Evolutionary conservation across 228 moss, liverwort and hornwort genomes (phyloP), one percentile per base, ranked within the genome.

Genomic region (Sphagnum fallax): DNA sequence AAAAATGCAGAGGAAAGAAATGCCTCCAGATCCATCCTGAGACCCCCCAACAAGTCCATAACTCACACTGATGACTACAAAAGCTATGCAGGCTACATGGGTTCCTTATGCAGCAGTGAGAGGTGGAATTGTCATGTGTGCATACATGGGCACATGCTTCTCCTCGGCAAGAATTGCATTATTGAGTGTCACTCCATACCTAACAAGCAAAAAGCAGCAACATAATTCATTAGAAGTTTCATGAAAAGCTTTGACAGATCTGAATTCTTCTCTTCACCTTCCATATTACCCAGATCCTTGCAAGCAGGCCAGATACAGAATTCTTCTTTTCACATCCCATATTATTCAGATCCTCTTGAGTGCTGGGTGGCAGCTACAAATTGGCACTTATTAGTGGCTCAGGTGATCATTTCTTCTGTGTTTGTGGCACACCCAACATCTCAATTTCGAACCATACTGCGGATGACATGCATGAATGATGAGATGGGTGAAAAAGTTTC

Each of bases 141-240:
- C 74, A 77, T 88, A 91, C 98, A 98, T 93, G 16, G 86, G 89
- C 66, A 94, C 70, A 57, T 98, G 98, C 77, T 89, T 93, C 49
- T 90, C 89, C 64, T 94, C 98, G 5, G 98, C 98, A 63, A 98
- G 74, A 53, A 98, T 86, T 50, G 98, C 92, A 64, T 98, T 86
- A 72, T 90, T 98, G 55, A 89, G 69, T 78, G 85, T 86, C 68
- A 98, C 83, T 32, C 74, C 91, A 50, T 90, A 98, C 65, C 91
- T 92, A 84, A 32, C 73, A 75, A 0, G n/a, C 9, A 52, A 8
- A 71, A 78, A 76, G 10, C 18, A 64, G 10, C 64, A 16, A 64
- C 16, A 64, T 1, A 16, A 32, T 32, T 32, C 32, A 32, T 11
- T 11, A 11, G 15, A 15, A 11, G 59, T 11, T 15, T 60, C 59